Evolutionary conservation across 2,329 filamentous ascomycete genomes (phyloP).

Genomic region (Diplodia mutila): DNA sequence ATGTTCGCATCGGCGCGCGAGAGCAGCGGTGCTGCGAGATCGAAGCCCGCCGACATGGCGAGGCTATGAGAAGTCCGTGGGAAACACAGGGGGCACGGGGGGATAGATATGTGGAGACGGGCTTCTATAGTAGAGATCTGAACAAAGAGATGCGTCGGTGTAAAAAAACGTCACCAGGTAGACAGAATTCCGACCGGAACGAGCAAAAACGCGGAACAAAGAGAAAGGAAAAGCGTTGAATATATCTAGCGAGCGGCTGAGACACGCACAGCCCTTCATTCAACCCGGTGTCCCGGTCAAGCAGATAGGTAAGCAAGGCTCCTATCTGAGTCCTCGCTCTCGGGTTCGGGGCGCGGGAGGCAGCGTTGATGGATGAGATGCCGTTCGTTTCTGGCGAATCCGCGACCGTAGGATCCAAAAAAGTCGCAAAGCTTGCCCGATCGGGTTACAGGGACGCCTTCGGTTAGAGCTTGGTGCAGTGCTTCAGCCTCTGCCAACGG

Average conservation of each 20-base stretch:
- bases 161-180: background rate
- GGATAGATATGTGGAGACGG: background rate
- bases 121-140: background rate
- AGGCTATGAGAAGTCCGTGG: background rate
- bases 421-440: slow-evolving; percentile 3
- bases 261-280: slow-evolving; percentile 9
- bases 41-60: slow-evolving; percentile 10
- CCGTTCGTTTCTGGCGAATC: background rate
- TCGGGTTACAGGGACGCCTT: slow-evolving; percentile 2
- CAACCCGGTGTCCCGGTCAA: background rate
- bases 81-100: background rate
- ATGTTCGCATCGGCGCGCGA: slow-evolving; percentile 8
- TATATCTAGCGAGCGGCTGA: slow-evolving; percentile 2
- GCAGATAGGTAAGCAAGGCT: slow-evolving; percentile 10
- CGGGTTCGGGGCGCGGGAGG: slow-evolving; percentile 5
- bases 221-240: background rate
- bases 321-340: slow-evolving; percentile 11
- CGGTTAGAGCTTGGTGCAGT: slow-evolving; percentile 17
- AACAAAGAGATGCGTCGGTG: background rate
- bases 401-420: slow-evolving; percentile 6
- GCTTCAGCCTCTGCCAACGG: slow-evolving; percentile 12
- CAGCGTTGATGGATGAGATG: slow-evolving; percentile 4
- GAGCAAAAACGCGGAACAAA: background rate
- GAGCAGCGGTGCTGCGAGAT: background rate
- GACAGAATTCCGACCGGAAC: background rate